Conservation (phyloP, 2,329 filamentous ascomycete genomes). For the Arthrobotrys iridis region DNA sequence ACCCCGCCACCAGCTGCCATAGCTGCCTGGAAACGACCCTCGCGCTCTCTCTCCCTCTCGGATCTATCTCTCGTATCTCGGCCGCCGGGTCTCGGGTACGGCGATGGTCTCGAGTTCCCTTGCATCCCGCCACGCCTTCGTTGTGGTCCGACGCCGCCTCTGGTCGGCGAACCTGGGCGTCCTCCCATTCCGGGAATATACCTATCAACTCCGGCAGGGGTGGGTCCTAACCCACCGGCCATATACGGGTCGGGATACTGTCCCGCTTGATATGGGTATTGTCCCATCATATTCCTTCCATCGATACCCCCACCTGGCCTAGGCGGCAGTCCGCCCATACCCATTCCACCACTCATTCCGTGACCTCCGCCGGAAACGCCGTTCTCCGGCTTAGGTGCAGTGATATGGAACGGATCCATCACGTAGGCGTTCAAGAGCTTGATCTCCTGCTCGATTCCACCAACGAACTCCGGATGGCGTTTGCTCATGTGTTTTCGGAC, state of each 20-base stretch:
- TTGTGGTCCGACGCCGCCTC: slow-evolving; percentile 52
- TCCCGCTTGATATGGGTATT: slow-evolving; percentile 45
- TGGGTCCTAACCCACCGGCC: slow-evolving; percentile 55
- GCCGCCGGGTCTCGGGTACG: slow-evolving; percentile 45
- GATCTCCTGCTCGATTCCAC: slow-evolving; percentile 83
- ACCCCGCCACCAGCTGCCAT: slow-evolving; percentile 64
- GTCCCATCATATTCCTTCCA: slow-evolving; percentile 48
- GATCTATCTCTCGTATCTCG: slow-evolving; percentile 48
- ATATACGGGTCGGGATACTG: slow-evolving; percentile 56
- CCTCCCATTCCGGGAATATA: slow-evolving; percentile 55
- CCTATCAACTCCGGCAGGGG: slow-evolving; percentile 57
- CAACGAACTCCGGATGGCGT: slow-evolving; percentile 87
- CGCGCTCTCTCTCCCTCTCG: slow-evolving; percentile 61
- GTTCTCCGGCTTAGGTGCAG: slow-evolving; percentile 78
- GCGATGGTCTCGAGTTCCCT: slow-evolving; percentile 34
- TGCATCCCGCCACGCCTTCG: slow-evolving; percentile 51
- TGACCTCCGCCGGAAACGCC: slow-evolving; percentile 68
- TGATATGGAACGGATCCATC: slow-evolving; percentile 91
- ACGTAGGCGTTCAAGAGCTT: slow-evolving; percentile 93
- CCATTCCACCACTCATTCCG: slow-evolving; percentile 54
- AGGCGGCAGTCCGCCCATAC: slow-evolving; percentile 53
- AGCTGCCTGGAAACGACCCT: slow-evolving; percentile 66
- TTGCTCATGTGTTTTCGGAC: slow-evolving; percentile 99
- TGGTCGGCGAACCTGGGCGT: slow-evolving; percentile 51
- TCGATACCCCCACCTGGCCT: slow-evolving; percentile 33